Conservation (phyloP, 352 stramenopile species). For the Nothophytophthora sp. region DNA sequence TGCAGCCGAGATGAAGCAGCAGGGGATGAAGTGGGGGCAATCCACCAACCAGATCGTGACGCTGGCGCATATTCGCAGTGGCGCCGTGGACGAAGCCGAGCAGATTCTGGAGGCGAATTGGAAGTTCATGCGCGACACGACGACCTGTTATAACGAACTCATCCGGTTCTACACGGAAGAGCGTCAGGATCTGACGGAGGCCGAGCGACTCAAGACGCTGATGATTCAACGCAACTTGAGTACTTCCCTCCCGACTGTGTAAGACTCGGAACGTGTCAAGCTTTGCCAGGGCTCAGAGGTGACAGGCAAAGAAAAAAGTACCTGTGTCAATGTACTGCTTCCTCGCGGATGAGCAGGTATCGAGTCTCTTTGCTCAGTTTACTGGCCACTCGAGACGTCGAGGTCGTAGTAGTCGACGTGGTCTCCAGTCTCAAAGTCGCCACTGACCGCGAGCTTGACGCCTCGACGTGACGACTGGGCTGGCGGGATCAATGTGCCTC, state of each 20-base stretch:
- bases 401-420: constrained; percentile 85
- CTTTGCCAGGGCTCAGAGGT: too few species aligned
- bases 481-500: constrained; percentile 54
- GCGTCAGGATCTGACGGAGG: constrained; percentile 36
- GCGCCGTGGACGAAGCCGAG: constrained; percentile 45
- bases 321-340: too few species aligned
- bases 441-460: constrained; percentile 52
- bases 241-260: neutral
- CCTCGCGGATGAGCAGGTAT: too few species aligned
- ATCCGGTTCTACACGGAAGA: constrained; percentile 55
- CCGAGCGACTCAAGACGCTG: constrained; percentile 46
- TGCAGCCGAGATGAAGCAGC: constrained; percentile 42
- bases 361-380: too few species aligned
- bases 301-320: too few species aligned
- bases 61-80: constrained; percentile 47
- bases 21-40: constrained; percentile 45
- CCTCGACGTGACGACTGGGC: constrained; percentile 58
- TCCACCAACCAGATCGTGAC: constrained; percentile 54
- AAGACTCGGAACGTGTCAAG: too few species aligned
- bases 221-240: constrained; percentile 63
- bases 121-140: constrained; percentile 52
- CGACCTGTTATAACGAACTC: constrained; percentile 53
- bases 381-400: constrained; percentile 8
- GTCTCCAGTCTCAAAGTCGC: constrained; percentile 52
- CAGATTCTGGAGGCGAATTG: constrained; percentile 47